Percentiles rank a stretch among this genome's conserved stretches.
Evolutionary conservation across 2,329 filamentous ascomycete genomes (phyloP).

Genomic region (Epichloe scottii): DNA sequence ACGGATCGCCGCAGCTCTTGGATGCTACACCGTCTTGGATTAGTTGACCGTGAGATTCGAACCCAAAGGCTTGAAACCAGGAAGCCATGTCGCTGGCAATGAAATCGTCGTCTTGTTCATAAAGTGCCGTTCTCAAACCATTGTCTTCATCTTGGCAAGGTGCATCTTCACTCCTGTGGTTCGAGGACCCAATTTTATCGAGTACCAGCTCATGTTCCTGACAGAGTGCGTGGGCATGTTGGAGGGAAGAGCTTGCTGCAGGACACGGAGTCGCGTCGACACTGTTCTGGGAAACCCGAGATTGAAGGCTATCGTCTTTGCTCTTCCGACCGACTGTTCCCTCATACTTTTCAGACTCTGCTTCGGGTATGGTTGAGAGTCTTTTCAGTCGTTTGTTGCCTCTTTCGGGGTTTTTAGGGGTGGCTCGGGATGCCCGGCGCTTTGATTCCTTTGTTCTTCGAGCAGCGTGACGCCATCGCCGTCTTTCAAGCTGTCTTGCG

Average conservation of each 20-base stretch:
- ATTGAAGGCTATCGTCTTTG: background rate
- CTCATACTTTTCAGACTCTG: background rate
- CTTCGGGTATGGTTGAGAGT: conserved; percentile 9
- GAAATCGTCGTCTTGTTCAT: conserved; percentile 28
- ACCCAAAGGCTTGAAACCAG: conserved; percentile 41
- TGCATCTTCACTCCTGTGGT: background rate
- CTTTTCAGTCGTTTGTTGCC: conserved; percentile 28
- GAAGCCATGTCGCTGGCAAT: conserved; percentile 28
- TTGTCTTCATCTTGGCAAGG: background rate
- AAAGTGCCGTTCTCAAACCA: conserved; percentile 16
- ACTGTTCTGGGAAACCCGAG: background rate
- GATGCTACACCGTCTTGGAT: conserved; percentile 12
- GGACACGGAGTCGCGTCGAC: background rate
- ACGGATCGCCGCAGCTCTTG: background rate
- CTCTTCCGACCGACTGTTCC: background rate
- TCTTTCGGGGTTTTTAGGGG: conserved; percentile 3
- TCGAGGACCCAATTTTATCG: background rate
- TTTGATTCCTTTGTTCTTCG: background rate
- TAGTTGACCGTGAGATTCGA: conserved; percentile 30
- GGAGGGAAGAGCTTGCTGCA: background rate
- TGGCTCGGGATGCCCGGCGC: conserved; percentile 14
- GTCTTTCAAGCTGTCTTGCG: background rate
- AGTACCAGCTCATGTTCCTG: background rate
- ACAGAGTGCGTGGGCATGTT: background rate
- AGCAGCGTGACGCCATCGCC: background rate